phyloP scores from a whole-genome alignment of 352 stramenopile genomes.

The Phytophthora europaea region DNA sequence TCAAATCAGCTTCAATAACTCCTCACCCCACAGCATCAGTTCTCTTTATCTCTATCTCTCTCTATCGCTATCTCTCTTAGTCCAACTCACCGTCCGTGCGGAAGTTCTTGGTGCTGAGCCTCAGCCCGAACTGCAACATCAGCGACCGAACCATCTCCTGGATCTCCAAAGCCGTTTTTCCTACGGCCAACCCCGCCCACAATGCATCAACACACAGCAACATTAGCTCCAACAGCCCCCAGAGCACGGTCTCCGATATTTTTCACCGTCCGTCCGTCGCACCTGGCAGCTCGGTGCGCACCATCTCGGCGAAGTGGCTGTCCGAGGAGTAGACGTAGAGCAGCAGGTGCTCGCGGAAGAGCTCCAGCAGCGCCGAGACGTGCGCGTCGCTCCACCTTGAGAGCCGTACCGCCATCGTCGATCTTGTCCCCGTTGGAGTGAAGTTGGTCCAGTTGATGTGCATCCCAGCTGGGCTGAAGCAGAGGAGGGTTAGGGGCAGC shows the following conservation, averaged over 20 bases:
- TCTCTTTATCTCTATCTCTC: background rate
- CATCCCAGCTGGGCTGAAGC: background rate
- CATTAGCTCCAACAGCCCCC: constrained; percentile 6
- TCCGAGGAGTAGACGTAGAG: constrained; percentile 73
- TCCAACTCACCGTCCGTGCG: constrained; percentile 58
- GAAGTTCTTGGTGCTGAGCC: constrained; percentile 76
- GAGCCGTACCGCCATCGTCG: constrained; percentile 41
- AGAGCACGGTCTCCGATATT: constrained; percentile 8
- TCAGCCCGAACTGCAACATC: constrained; percentile 70
- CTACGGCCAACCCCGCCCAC: constrained; percentile 22
- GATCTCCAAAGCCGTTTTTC: constrained; percentile 50
- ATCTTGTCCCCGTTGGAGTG: constrained; percentile 8
- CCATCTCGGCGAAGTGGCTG: constrained; percentile 49
- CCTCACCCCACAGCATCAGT: background rate
- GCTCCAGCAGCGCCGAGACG: constrained; percentile 57
- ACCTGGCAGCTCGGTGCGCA: constrained; percentile 58
- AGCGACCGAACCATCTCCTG: constrained; percentile 55
- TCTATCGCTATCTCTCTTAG: background rate
- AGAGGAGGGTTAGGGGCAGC: background rate
- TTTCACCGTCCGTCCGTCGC: background rate
- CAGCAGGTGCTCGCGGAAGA: constrained; percentile 61
- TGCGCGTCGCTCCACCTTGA: constrained; percentile 65
- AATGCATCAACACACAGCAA: background rate
- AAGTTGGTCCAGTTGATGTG: constrained; percentile 3
- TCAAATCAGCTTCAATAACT: background rate